Conservation (phyloP, 192 early-diverging fungal genomes). For the Chytriomyces confervae region DNA sequence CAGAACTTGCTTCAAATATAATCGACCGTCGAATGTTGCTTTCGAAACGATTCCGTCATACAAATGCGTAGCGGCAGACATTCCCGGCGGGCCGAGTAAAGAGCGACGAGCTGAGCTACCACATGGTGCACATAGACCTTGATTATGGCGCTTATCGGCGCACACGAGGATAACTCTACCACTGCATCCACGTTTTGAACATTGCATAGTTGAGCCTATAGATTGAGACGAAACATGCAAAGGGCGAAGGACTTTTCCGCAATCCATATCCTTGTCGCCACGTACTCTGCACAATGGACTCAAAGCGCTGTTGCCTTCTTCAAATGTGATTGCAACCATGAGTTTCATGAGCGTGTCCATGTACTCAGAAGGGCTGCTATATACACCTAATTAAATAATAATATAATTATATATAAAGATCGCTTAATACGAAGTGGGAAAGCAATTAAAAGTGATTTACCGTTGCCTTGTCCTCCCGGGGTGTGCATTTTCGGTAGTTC, state of each 20-base stretch:
- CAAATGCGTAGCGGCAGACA: constrained; percentile 36
- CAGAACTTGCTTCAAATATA: constrained; percentile 26
- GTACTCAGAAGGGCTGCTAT: constrained; percentile 36
- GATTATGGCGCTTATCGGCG: constrained; percentile 33
- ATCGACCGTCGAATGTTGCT: constrained; percentile 31
- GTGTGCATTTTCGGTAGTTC: constrained; percentile 37
- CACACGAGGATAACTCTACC: constrained; percentile 22
- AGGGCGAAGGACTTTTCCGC: constrained; percentile 42
- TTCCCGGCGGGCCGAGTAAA: constrained; percentile 18
- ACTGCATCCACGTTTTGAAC: constrained; percentile 20
- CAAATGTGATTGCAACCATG: constrained; percentile 42
- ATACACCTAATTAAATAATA: constrained; percentile 22
- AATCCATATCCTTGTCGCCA: constrained; percentile 31
- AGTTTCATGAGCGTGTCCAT: constrained; percentile 39
- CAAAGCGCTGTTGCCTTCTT: constrained; percentile 39
- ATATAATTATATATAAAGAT: not conserved
- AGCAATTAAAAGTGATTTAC: not conserved
- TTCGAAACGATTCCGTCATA: constrained; percentile 42
- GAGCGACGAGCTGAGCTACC: constrained; percentile 9
- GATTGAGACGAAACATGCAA: not conserved
- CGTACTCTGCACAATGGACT: constrained; percentile 28
- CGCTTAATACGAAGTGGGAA: not conserved
- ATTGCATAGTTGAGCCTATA: not conserved
- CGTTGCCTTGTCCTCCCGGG: constrained; percentile 16
- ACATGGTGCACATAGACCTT: constrained; percentile 33